Evolutionary conservation across 1,284 basidiomycete species (phyloP), one percentile per base, ranked within the genome.

Genomic region (Malassezia slooffiae): DNA sequence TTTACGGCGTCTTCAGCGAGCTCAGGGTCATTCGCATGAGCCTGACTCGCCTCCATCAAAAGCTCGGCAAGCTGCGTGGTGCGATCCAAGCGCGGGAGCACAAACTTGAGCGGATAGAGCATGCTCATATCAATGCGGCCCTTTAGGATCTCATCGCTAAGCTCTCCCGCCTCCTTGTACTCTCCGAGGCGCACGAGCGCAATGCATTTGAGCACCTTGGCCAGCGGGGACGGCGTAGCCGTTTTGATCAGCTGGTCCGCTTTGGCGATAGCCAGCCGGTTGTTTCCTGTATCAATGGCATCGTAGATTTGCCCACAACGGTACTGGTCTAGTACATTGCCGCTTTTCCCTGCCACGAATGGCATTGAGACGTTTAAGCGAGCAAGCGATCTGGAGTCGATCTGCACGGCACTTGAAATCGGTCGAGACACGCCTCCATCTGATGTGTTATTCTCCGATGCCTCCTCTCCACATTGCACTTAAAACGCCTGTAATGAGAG

Each of bases 311-410:
- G 38, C 8, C 32, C 22, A 29, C 46, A 48, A 23, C 30, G 33
- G 29, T 43, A 48, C 28, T 48, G 46, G 21, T 48, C 46, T 12
- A 48, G 29, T n/a, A 48, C 32, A 29, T 34, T 43, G 17, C 36
- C 38, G 12, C 7, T 12, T 12, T 26, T 26, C 8, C 8, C 7
- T 26, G 24, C 24, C 24, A 26, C 12, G 12, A 7, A 26, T 7
- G 8, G 24, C 24, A 26, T n/a, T n/a, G n/a, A n/a, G n/a, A n/a
- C n/a, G n/a, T n/a, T n/a, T n/a, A n/a, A n/a, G n/a, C n/a, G n/a
- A n/a, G n/a, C n/a, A n/a, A n/a, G n/a, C n/a, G n/a, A n/a, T n/a
- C n/a, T n/a, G n/a, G n/a, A n/a, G n/a, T n/a, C n/a, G n/a, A n/a
- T n/a, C n/a, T n/a, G n/a, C n/a, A n/a, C n/a, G n/a, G n/a, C n/a